phyloP scores from a whole-genome alignment of 2,329 filamentous ascomycete species.

The Xylariaceae sp. region DNA sequence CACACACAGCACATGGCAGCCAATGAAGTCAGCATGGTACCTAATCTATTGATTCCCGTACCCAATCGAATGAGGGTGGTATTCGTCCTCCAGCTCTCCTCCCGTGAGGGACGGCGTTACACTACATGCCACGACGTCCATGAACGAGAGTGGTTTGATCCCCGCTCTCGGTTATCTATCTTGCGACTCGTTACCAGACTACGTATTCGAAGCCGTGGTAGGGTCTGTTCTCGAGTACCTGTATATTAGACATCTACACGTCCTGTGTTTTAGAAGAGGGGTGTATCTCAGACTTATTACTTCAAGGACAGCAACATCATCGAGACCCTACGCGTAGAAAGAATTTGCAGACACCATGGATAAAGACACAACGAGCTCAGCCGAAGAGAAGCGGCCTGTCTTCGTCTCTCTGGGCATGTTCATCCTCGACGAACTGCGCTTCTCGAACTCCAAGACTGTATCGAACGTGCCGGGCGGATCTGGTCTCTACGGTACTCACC shows the following conservation, averaged over 20 bases:
- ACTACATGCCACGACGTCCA: not conserved
- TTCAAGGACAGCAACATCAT: not conserved
- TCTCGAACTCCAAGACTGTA: conserved; percentile 2
- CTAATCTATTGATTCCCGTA: not conserved
- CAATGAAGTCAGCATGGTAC: not conserved
- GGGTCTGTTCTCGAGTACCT: not conserved
- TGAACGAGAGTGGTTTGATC: not conserved
- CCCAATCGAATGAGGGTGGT: not conserved
- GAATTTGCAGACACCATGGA: not conserved
- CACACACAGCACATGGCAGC: not conserved
- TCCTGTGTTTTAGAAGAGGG: too few relatives aligned
- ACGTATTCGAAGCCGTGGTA: not conserved
- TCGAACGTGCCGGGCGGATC: conserved; percentile 11
- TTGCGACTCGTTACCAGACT: not conserved
- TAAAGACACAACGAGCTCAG: not conserved
- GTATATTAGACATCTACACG: not conserved
- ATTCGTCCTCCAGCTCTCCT: not conserved
- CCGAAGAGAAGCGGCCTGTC: not conserved
- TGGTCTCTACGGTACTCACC: conserved; percentile 9
- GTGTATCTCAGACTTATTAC: not conserved
- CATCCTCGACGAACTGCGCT: conserved; percentile 15
- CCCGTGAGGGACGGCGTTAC: not conserved
- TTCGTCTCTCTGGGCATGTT: conserved; percentile 15
- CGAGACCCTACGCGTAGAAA: not conserved
- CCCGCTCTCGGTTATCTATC: not conserved